Conservation (phyloP, 2,329 filamentous ascomycete species). For the Botrytis sinoallii region DNA sequence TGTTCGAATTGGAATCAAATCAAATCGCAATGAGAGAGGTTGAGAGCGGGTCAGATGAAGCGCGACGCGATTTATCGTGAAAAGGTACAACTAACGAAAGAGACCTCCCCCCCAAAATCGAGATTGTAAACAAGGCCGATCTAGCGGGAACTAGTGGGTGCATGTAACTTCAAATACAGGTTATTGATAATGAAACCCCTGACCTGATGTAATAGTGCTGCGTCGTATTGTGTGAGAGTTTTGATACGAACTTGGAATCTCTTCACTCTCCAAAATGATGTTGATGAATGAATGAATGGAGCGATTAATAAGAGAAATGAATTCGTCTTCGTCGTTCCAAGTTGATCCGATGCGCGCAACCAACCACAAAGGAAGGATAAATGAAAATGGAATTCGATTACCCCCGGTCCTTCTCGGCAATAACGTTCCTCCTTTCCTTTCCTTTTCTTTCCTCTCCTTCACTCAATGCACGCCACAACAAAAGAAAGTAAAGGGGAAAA, state of each 20-base stretch:
- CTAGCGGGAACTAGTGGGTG: neutral
- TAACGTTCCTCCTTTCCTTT: neutral
- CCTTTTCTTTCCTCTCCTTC: too few relatives aligned
- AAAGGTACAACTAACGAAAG: conserved; percentile 32
- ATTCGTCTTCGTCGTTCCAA: conserved; percentile 5
- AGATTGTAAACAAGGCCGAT: neutral
- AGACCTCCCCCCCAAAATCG: conserved; percentile 22
- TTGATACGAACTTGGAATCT: too few relatives aligned
- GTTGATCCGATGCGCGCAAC: neutral
- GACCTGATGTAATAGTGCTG: neutral
- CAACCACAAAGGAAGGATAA: neutral
- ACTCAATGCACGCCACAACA: neutral
- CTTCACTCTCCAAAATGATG: neutral
- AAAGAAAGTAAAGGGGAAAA: neutral
- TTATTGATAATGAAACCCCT: neutral
- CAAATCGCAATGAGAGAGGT: neutral
- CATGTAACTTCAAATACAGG: neutral
- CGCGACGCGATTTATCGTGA: conserved; percentile 22
- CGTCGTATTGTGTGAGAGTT: neutral
- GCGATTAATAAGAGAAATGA: neutral
- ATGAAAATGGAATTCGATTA: too few relatives aligned
- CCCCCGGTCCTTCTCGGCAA: neutral
- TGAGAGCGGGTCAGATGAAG: neutral
- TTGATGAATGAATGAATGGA: neutral
- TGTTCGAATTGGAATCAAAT: neutral